Evolutionary conservation across 2,329 filamentous ascomycete species (phyloP).

Genomic region (Aphanocladium album): DNA sequence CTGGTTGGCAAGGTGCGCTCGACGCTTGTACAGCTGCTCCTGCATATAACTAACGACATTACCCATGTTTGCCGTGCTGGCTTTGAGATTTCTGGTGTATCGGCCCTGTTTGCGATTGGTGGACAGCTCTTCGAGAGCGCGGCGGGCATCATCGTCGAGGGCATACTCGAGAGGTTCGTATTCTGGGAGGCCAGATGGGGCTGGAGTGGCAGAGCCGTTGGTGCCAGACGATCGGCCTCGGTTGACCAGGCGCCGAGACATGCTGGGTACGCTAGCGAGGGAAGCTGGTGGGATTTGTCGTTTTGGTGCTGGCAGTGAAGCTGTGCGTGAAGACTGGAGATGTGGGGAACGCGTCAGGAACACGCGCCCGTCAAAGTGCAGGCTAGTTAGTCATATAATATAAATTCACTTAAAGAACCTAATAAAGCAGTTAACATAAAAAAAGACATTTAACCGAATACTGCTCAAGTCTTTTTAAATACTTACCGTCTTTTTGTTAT

Average conservation of each 20-base stretch:
- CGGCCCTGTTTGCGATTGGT: conserved; percentile 34
- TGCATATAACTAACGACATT: conserved; percentile 45
- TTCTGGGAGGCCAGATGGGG: conserved; percentile 35
- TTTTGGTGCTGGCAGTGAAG: background rate
- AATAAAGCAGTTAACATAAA: no score
- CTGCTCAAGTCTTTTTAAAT: no score
- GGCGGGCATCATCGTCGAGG: conserved; percentile 35
- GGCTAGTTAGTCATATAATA: no score
- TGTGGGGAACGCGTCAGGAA: conserved; percentile 8
- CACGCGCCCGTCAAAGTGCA: background rate
- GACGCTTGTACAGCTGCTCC: conserved; percentile 38
- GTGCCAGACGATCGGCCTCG: conserved; percentile 16
- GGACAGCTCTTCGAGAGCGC: conserved; percentile 38
- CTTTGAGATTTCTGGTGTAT: conserved; percentile 43
- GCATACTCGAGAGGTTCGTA: conserved; percentile 46
- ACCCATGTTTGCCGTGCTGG: conserved; percentile 39
- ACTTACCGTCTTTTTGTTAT: no score
- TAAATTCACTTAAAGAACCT: no score
- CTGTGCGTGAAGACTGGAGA: background rate
- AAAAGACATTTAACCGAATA: no score
- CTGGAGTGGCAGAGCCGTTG: conserved; percentile 15
- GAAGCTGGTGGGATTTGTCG: background rate
- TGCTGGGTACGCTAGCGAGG: conserved; percentile 12
- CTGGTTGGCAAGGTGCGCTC: conserved; percentile 26
- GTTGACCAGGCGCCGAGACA: conserved; percentile 31